Base-by-base conservation (phyloP, 208 protist genomes). In the Sergeia podlipaevii region DNA sequence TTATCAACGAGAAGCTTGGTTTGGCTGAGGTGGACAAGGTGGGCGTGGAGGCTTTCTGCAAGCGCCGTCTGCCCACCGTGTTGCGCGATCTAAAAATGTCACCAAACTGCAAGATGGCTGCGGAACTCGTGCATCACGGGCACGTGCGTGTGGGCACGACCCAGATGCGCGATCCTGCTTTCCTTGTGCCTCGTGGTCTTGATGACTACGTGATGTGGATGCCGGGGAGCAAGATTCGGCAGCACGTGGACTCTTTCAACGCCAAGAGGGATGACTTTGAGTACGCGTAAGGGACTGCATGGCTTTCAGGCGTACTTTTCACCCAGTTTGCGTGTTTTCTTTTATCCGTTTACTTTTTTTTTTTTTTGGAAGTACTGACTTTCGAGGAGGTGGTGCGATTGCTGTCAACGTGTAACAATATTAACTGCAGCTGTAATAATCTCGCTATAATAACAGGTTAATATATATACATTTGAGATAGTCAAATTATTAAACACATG, bases 191-290 rank as follows among this genome's bases (percentile, higher is more conserved):
- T 15, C 69, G 84, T 15, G 74, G 68, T 4, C 39, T 93, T 41
- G 88, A 94, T 29, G 91, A 97, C 70, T 70, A 79, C 47, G 75
- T 97, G 18, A 91, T 84, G 37, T 97, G 91, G 91, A 89, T 91
- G 80, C 76, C 80, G 0, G 85, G 81, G 15, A 92, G 81, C 66
- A 95, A 93, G 76, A 92, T 95, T 21, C 77, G 82, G 37, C 69
- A 92, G 54, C 80, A 93, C 51, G 85, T 97, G 42, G 82, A 90
- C 58, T 82, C 65, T 4, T 97, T 93, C 62, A 94, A 93, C 37
- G 80, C 85, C 2, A 75, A 87, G 38, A 74, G 72, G 24, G 85
- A 97, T 49, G 91, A 97, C 55, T 95, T 84, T 48, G 74, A 85
- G 23, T 89, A 91, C 57, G 70, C 48, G 24, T 73, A 65, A 60